Evolutionary conservation across 1,139 yeast species (phyloP).

Genomic region (Taphrina communis): DNA sequence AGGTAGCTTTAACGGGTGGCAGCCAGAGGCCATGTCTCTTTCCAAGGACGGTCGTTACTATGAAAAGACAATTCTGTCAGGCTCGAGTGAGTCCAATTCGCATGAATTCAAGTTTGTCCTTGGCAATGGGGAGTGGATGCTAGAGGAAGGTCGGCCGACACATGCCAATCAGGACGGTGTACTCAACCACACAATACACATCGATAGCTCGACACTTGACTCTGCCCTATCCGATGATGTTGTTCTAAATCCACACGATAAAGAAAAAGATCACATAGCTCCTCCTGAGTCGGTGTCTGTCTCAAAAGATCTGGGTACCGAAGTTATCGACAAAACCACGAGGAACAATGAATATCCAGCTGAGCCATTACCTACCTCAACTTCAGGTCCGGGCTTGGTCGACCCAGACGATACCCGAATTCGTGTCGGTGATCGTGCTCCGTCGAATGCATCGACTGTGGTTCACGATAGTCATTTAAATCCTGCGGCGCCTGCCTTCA

Average conservation of each 20-base stretch:
- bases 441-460: background rate
- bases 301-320: conserved; percentile 14
- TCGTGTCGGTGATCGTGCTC: conserved; percentile 5
- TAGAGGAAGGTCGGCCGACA: conserved; percentile 24
- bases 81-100: background rate
- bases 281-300: conserved; percentile 5
- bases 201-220: background rate
- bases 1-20: conserved; percentile 35
- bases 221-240: background rate
- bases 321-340: background rate
- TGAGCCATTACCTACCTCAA: background rate
- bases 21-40: conserved; percentile 26
- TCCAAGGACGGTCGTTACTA: conserved; percentile 20
- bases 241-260: background rate
- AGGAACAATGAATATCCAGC: background rate
- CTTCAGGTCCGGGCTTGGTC: conserved; percentile 13
- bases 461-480: conserved; percentile 26
- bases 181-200: conserved; percentile 14
- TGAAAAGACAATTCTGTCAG: conserved; percentile 1
- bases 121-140: conserved; percentile 24
- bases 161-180: conserved; percentile 25
- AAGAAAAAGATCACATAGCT: conserved; percentile 4
- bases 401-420: conserved; percentile 9
- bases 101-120: conserved; percentile 17
- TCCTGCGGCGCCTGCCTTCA: conserved; percentile 35